These are phyloP conservation scores for Suhomyces anneliseae DNA, from an alignment of 1,139 yeast species.

Conservation along the genomic window DNA sequence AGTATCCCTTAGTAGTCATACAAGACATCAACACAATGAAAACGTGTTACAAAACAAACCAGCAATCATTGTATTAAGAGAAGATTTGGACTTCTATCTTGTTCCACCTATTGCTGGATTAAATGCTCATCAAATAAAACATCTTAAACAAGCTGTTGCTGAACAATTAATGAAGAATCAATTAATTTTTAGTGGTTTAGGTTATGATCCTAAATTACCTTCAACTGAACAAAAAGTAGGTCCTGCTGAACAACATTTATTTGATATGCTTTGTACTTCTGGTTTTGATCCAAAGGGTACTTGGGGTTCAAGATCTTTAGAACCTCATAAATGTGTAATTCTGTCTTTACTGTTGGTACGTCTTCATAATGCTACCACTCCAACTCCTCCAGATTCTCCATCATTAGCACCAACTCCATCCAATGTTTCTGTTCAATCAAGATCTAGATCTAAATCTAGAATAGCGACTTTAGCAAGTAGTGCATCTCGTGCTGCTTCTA, in stretches of 20 bases:
- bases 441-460: constrained; percentile 50
- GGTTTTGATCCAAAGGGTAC: constrained; percentile 69
- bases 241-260: constrained; percentile 91
- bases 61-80: constrained; percentile 87
- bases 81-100: constrained; percentile 91
- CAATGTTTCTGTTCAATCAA: constrained; percentile 32
- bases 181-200: constrained; percentile 74
- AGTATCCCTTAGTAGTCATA: constrained; percentile 9
- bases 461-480: constrained; percentile 43
- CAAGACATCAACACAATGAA: constrained; percentile 22
- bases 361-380: constrained; percentile 28
- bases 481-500: constrained; percentile 51
- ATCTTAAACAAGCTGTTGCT: constrained; percentile 68
- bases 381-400: constrained; percentile 53
- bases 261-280: constrained; percentile 91
- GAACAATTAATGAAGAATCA: constrained; percentile 50
- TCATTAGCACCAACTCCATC: constrained; percentile 36
- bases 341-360: constrained; percentile 83
- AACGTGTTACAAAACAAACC: constrained; percentile 76
- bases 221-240: constrained; percentile 55
- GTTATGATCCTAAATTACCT: constrained; percentile 34
- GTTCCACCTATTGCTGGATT: constrained; percentile 69
- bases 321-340: constrained; percentile 82
- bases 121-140: constrained; percentile 52
- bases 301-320: constrained; percentile 90